Evolutionary conservation across 805 yeast genomes (phyloP), one percentile per base, ranked within the genome.

Genomic region (Scheffersomyces spartinae): DNA sequence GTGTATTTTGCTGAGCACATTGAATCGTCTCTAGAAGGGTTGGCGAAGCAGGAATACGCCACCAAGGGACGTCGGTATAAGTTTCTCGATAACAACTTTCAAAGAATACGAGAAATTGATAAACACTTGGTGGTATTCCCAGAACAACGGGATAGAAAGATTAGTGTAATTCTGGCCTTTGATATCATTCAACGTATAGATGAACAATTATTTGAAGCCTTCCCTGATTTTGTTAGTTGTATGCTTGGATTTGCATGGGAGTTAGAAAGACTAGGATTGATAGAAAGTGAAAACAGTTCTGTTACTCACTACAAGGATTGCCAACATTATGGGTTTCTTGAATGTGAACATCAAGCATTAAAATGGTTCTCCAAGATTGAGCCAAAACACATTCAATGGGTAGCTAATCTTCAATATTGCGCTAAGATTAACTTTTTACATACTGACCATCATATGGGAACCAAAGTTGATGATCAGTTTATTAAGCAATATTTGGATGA

Each of bases 221-320:
- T 38, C 29, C 55, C 53, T 2, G 62, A 62, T 23, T 49, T 69
- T 17, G 67, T 72, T 32, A 47, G 65, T 12, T 40, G 61, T 7
- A 61, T 69, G 6, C 47, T 69, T 7, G 70, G 70, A 13, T 61
- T 64, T 1, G 70, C 76, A 6, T 42, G 64, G 24, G 61, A 61
- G 27, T 48, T 69, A 21, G 76, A n/a, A n/a, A n/a, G n/a, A n/a
- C n/a, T n/a, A n/a, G n/a, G 45, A 27, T 69, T 74, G 76, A 64
- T 55, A 30, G 71, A 65, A 32, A 50, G 52, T 21, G 65, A 57
- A 30, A 56, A 58, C 28, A 55, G 58, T 12, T 48, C 61, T 21
- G 62, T 68, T 8, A 48, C 58, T 8, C 44, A 51, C 20, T 34
- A 50, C 32, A 49, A 46, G 9, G 47, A 50, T 17, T 43, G 62